Evolutionary conservation across 169 alveolate species (phyloP), one percentile per base, ranked within the genome.

Genomic region (Cryptosporidium tyzzeri): DNA sequence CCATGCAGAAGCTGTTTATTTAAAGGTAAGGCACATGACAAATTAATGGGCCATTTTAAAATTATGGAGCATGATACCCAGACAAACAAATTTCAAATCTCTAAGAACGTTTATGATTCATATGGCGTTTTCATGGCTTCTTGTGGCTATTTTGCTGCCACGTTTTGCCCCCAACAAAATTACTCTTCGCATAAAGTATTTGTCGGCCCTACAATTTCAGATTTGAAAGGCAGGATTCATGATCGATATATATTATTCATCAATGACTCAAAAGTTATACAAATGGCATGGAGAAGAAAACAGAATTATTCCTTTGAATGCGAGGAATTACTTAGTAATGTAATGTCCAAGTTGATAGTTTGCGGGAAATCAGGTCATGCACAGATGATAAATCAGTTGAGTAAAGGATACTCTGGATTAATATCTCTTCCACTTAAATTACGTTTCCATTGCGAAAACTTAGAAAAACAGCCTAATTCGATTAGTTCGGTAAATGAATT

Each of bases 71-170:
- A 80, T 16, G 89, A 80, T 61, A 0, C 80, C 21, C 89, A 80
- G 23, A 62, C 67, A 41, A 62, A 65, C 41, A 45, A 80, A 44
- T 80, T 80, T 65, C 89, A 80, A 26, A 80, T 80, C 44, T 80
- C 89, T 21, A 80, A 80, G 62, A 80, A 80, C 62, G 89, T 80
- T 37, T 65, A 58, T 65, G 89, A 80, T 62, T 80, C 89, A 44
- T 80, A 80, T 80, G 89, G 89, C 0, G 74, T 80, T 21, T 80
- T 80, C 62, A 80, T 80, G 89, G 89, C 89, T 26, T 65, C 89
- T 8, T 61, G 80, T 61, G 89, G 89, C 18, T 80, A 80, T 26
- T 80, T 80, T 62, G 89, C 89, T 33, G 89, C 89, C 39, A 80
- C 89, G 4, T 80, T 80, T 48, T 80, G 89, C 7, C 89, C 89